Percentiles rank a stretch among this genome's conserved stretches.
phyloP scores from a whole-genome alignment of 441 rosid species.

The Pelargonium exstipulatum region DNA sequence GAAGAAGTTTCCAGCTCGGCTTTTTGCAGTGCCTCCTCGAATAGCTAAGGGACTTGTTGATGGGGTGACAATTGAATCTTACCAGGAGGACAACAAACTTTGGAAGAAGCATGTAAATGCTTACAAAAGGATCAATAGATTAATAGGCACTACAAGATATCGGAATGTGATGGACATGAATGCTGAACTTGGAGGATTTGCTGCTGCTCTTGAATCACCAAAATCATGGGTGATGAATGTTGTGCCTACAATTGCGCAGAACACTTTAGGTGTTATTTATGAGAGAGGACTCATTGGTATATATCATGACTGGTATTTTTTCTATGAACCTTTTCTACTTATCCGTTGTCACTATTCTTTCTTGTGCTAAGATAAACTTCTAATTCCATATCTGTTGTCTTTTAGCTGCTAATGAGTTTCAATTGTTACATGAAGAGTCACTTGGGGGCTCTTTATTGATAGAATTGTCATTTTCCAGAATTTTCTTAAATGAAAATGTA shows the following conservation, averaged over 20 bases:
- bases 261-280: conserved; percentile 69
- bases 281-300: conserved; percentile 93
- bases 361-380: background rate
- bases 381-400: background rate
- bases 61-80: conserved; percentile 52
- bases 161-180: conserved; percentile 81
- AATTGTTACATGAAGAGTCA: too few relatives aligned
- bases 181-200: conserved; percentile 89
- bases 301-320: conserved; percentile 84
- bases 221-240: conserved; percentile 98
- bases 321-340: background rate
- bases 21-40: conserved; percentile 5
- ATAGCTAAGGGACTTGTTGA: conserved; percentile 46
- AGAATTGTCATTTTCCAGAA: too few relatives aligned
- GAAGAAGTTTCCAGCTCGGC: conserved; percentile 1
- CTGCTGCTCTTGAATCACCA: conserved; percentile 83
- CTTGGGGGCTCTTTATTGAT: too few relatives aligned
- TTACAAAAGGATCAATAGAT: conserved; percentile 36
- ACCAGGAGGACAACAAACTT: conserved; percentile 53
- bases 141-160: conserved; percentile 30
- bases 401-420: too few relatives aligned
- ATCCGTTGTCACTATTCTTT: background rate
- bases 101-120: conserved; percentile 71
- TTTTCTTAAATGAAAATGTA: too few relatives aligned
- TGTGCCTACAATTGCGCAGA: conserved; percentile 70